Conservation (phyloP, 371 early-diverging fungal genomes). For the Circinella umbellata region DNA sequence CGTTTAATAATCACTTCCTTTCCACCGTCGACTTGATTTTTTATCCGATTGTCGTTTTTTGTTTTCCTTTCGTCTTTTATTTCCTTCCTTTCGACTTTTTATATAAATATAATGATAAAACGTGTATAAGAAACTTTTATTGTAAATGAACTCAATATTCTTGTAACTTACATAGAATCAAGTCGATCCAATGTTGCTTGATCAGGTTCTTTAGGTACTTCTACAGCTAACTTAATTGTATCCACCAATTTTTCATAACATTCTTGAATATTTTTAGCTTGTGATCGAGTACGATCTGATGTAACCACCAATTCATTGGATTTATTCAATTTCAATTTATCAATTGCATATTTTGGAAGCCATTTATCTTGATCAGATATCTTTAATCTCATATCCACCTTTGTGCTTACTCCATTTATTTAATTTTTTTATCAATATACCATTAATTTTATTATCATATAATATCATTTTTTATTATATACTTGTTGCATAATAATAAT, state of each 20-base stretch:
- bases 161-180: conserved; percentile 59
- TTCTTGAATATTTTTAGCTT: conserved; percentile 79
- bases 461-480: no score
- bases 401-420: conserved; percentile 73
- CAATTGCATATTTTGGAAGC: conserved; percentile 77
- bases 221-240: conserved; percentile 66
- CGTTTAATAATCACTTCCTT: conserved; percentile 27
- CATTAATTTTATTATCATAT: background rate
- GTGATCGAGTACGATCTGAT: conserved; percentile 83
- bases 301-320: conserved; percentile 74
- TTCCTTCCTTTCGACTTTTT: background rate
- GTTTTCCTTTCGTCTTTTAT: conserved; percentile 29
- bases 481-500: background rate
- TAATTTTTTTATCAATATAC: background rate
- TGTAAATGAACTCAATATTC: no score
- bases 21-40: conserved; percentile 41
- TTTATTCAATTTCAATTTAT: conserved; percentile 68
- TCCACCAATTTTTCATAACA: conserved; percentile 77
- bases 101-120: background rate
- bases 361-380: conserved; percentile 62
- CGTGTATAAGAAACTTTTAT: no score
- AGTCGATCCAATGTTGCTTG: conserved; percentile 66
- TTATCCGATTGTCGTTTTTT: conserved; percentile 47
- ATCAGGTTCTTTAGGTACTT: conserved; percentile 75
- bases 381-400: conserved; percentile 80